Evolutionary conservation across 176 grass and related monocot species (phyloP).

Genomic region (Dactylis glomerata): DNA sequence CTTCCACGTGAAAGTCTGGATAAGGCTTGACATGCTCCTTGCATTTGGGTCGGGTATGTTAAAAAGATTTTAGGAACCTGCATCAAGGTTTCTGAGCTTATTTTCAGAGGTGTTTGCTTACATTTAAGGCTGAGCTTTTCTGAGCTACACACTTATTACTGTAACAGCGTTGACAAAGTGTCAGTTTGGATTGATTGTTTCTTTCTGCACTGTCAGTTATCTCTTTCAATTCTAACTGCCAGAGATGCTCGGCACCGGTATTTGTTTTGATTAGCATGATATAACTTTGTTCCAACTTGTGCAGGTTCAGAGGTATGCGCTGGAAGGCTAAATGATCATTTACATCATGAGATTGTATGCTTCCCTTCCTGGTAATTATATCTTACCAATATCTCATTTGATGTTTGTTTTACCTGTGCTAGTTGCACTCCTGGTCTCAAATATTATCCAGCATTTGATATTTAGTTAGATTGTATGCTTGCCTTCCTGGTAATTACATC

Average conservation of each 20-base stretch:
- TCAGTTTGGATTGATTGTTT: background rate
- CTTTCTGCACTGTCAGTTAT: background rate
- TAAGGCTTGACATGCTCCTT: background rate
- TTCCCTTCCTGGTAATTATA: slow-evolving; percentile 35
- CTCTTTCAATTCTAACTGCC: background rate
- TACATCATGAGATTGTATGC: background rate
- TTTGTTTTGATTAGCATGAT: slow-evolving; percentile 12
- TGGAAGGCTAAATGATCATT: slow-evolving; percentile 48
- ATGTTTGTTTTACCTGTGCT: slow-evolving; percentile 5
- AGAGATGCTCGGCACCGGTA: background rate
- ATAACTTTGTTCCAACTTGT: slow-evolving; percentile 32
- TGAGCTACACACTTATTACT: background rate
- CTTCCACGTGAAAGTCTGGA: background rate
- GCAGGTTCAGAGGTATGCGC: slow-evolving; percentile 56
- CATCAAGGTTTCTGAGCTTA: background rate
- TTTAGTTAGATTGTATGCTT: too few relatives aligned
- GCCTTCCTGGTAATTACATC: slow-evolving; percentile 33
- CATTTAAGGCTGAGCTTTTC: background rate
- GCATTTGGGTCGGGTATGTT: background rate
- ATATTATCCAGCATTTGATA: background rate
- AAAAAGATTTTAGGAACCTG: background rate
- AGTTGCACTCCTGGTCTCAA: background rate
- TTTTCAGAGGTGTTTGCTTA: background rate
- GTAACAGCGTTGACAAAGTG: background rate
- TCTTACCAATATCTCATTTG: background rate